Base-by-base conservation (phyloP, 2,329 filamentous ascomycete species). In the Talaromyces sp. region DNA sequence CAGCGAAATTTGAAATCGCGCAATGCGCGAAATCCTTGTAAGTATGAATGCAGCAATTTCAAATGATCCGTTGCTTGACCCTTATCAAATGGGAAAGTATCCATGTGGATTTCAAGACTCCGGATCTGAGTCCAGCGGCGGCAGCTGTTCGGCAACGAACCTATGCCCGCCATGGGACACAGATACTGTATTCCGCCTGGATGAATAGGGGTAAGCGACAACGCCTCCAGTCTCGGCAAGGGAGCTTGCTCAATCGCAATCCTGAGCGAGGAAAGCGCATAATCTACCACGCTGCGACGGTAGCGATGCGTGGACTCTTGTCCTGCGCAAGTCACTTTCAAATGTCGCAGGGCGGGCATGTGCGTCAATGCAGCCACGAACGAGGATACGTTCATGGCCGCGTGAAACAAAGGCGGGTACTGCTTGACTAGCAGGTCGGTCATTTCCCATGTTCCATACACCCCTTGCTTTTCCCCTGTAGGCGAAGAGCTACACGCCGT, bases 351-450 rank as follows among this genome's bases (percentile, higher is more conserved):
- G 70, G 89, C 90, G 65, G 86, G 80, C 72, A 96, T 76, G 68
- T 88, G 81, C 41, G 84, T 85, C 73, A 96, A 83, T 58, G 90
- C 90, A 68, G 87, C 84, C 70, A 94, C 88, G 79, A 97, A 96
- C 45, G 91, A 90, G 5, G 90, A 86, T 7, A 96, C 89, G 73
- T 97, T 95, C 67, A 91, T 94, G 8, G 93, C 91, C 7, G 92
- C 91, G 73, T 97, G 93, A 79, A 96, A 96, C 2, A 96, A 81
- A 6, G 93, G 91, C 61, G 92, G 91, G 73, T 96, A 96, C 78
- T 96, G 92, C 74, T 92, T 88, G 14, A 92, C 91, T 67, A 96
- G 83, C 66, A 96, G 85, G 73, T 94, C 90, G 67, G 89, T 92
- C 72, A 95, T 87, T 72, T 92, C 90, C 70, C 86, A 84, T 75